Evolutionary conservation across 768 basidiomycete species (phyloP).

Genomic region (Exsudoporus frostii): DNA sequence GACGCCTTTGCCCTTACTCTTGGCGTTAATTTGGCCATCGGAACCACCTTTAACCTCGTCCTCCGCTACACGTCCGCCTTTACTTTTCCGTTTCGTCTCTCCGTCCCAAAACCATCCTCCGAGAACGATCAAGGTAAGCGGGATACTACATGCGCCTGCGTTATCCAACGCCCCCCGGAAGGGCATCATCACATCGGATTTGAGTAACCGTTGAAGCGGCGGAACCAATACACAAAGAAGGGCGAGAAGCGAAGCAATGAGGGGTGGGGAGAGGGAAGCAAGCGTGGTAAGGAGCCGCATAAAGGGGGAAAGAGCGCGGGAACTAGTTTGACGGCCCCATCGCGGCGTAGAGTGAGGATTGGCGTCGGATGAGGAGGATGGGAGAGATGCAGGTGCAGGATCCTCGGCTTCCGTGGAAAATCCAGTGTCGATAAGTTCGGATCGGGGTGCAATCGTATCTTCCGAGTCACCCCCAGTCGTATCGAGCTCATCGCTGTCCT

Average conservation of each 20-base stretch:
- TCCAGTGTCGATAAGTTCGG: constrained; percentile 6
- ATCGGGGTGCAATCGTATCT: constrained; percentile 11
- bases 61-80: background rate
- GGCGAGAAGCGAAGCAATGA: constrained; percentile 75
- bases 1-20: constrained; percentile 9
- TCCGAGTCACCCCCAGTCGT: constrained; percentile 22
- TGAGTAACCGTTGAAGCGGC: constrained; percentile 70
- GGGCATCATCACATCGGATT: constrained; percentile 53
- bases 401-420: constrained; percentile 18
- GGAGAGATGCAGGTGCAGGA: background rate
- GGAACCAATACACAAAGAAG: constrained; percentile 73
- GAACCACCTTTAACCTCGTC: background rate
- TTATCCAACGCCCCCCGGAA: constrained; percentile 63
- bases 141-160: constrained; percentile 79
- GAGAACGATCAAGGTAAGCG: constrained; percentile 85
- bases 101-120: constrained; percentile 84
- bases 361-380: background rate
- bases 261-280: constrained; percentile 83
- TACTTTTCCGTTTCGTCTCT: background rate
- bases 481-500: constrained; percentile 13
- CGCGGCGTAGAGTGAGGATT: background rate
- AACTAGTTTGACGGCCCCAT: background rate
- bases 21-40: background rate
- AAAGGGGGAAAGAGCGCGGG: background rate
- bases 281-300: background rate